A percentile compares a stretch with the other conserved stretches of the same genome.
These are phyloP conservation scores for Smithsoniella earleae DNA, from an alignment of 163 green algal genomes.

Conservation along the genomic window DNA sequence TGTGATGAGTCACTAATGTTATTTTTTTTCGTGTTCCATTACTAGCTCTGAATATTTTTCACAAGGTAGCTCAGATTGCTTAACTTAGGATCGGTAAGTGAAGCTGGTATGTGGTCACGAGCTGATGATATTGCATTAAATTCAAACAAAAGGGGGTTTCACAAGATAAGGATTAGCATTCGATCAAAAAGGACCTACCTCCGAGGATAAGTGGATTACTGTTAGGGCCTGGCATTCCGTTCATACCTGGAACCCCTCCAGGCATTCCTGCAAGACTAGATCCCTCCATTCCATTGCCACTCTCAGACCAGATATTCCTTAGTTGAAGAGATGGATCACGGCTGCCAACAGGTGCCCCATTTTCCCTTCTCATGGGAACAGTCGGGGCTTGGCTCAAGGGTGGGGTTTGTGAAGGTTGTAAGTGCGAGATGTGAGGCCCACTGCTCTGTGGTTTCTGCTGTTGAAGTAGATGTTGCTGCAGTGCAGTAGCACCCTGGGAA, in stretches of 20 bases:
- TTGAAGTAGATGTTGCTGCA: conserved; percentile 11
- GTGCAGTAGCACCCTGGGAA: not conserved
- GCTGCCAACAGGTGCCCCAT: not conserved
- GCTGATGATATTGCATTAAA: no score
- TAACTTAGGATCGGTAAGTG: no score
- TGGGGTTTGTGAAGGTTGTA: not conserved
- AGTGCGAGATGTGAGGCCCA: not conserved
- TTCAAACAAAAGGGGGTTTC: no score
- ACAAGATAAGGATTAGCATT: no score
- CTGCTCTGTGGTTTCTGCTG: not conserved
- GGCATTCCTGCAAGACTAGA: not conserved
- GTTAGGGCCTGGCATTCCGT: not conserved
- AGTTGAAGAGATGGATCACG: not conserved
- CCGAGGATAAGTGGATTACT: not conserved
- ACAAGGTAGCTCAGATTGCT: no score
- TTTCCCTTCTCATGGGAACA: not conserved
- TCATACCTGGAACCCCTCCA: not conserved
- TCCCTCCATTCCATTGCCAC: not conserved
- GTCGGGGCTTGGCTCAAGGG: not conserved
- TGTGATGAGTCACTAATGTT: no score
- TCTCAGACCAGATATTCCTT: not conserved
- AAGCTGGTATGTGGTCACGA: no score
- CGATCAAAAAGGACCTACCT: no score
- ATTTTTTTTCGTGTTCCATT: no score
- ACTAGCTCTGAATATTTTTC: no score